Base-by-base conservation (phyloP, 1,139 yeast species). In the Geotrichum reessii region DNA sequence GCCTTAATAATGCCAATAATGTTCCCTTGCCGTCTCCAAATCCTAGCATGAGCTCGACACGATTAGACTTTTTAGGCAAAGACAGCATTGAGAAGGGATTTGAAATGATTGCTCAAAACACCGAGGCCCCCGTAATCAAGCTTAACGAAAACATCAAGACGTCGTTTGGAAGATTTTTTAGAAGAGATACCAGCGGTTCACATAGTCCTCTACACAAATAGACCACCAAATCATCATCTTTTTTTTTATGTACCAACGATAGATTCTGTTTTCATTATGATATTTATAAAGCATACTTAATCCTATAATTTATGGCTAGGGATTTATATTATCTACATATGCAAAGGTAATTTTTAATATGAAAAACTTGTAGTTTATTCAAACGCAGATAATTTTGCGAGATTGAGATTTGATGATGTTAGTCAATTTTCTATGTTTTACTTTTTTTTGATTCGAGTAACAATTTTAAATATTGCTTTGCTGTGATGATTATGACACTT, bases 151-250 rank as follows among this genome's bases (percentile, higher is more conserved):
- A 82, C 62, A 78, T 82, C 69, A 79, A 78, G 66, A 52, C 58
- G 12, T 80, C 75, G 63, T 75, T 83, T 63, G 86, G 87, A 2
- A 78, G 84, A 65, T 76, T 84, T 56, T 84, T 84, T 70, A 74
- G 82, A 51, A 78, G 81, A 63, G 84, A 81, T 40, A 50, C 58
- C 7, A 55, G 53, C 24, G 57, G 55, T 6, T 33, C 55, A 5
- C 58, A 56, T 14, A 52, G 55, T 31, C 58, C 58, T n/a, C 48
- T 56, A n/a, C 47, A 47, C 55, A 56, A 52, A 46, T 52, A 56
- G 27, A 14, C 24, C 24, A n/a, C n/a, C 14, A n/a, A 22, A n/a
- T 33, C 37, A 31, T 33, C n/a, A 5, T 33, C 9, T 33, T 33
- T 7, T 33, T 33, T 33, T 12, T 33, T 33, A 33, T 33, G 17